Evolutionary conservation across 768 basidiomycete species (phyloP).

Genomic region (Termitomyces sp.): DNA sequence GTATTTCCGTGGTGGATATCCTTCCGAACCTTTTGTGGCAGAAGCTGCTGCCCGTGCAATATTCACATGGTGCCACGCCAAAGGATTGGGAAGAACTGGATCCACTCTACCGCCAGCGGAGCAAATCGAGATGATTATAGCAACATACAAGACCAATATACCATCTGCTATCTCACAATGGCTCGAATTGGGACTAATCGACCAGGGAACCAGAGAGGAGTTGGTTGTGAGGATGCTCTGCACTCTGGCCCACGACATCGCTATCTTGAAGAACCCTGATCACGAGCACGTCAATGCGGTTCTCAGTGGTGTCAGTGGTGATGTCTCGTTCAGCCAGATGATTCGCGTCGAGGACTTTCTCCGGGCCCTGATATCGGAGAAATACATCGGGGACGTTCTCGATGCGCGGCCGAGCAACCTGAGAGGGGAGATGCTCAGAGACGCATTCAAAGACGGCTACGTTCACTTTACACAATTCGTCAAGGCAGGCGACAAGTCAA

Average conservation of each 20-base stretch:
- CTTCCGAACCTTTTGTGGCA: conserved; percentile 2
- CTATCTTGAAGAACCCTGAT: not conserved
- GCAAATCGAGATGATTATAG: not conserved
- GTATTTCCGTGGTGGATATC: not conserved
- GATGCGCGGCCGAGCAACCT: no score
- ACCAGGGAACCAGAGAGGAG: not conserved
- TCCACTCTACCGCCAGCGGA: not conserved
- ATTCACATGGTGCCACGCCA: not conserved
- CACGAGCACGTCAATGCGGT: no score
- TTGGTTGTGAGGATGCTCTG: conserved; percentile 3
- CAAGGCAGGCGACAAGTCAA: not conserved
- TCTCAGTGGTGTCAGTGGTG: no score
- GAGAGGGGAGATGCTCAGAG: no score
- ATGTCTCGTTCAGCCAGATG: not conserved
- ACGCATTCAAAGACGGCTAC: no score
- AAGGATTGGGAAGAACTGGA: not conserved
- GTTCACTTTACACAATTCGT: no score
- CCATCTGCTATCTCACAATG: not conserved
- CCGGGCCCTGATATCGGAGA: not conserved
- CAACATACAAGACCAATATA: not conserved
- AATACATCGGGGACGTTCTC: not conserved
- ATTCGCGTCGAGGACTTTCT: conserved; percentile 3
- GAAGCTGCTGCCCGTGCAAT: not conserved
- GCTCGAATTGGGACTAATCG: not conserved
- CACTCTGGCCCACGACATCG: not conserved